Evolutionary conservation across 2,329 filamentous ascomycete genomes (phyloP).

Genomic region (Fusarium sp.): DNA sequence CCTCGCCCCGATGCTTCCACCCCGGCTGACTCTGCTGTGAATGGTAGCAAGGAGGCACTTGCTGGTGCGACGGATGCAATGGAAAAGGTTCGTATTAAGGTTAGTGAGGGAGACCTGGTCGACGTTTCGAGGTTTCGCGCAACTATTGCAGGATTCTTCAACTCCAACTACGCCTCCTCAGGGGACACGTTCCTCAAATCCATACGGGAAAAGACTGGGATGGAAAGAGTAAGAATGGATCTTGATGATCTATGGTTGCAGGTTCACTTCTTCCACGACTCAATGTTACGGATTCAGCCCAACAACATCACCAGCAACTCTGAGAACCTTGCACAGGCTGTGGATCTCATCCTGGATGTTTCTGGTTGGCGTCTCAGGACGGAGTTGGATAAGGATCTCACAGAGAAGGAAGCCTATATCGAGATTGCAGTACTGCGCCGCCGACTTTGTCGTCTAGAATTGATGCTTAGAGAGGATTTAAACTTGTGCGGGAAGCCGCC

Average conservation of each 20-base stretch:
- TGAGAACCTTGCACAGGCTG: not conserved
- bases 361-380: not conserved
- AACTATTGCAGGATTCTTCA: conserved; percentile 14
- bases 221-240: not conserved
- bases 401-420: not conserved
- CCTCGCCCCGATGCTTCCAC: not conserved
- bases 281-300: conserved; percentile 29
- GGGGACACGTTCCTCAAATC: conserved; percentile 4
- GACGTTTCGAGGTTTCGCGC: not conserved
- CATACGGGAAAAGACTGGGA: not conserved
- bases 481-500: conserved; percentile 10
- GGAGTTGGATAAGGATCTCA: not conserved
- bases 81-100: not conserved
- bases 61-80: not conserved
- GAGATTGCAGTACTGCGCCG: conserved; percentile 5
- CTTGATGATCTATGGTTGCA: conserved; percentile 24
- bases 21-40: not conserved
- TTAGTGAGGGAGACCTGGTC: not conserved
- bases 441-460: conserved; percentile 15
- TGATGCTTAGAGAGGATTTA: conserved; percentile 4
- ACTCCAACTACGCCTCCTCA: not conserved
- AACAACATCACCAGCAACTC: conserved; percentile 9
- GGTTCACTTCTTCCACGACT: conserved; percentile 29
- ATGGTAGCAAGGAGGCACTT: not conserved
- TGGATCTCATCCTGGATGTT: conserved; percentile 26